Conservation (phyloP, 2,329 filamentous ascomycete genomes). For the Aspergillus fischeri region DNA sequence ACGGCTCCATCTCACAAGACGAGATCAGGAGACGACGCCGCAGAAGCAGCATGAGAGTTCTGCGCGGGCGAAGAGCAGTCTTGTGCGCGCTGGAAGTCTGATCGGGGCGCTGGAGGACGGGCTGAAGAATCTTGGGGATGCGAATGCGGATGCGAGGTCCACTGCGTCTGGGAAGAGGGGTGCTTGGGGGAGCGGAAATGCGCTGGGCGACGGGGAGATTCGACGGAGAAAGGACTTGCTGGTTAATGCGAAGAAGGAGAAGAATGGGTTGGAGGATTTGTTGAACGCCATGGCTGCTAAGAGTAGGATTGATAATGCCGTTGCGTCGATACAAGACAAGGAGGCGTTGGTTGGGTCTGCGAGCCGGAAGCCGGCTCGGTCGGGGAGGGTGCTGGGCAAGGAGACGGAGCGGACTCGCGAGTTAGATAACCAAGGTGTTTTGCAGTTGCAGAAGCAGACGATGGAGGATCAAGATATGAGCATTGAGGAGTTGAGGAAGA, state of each 20-base stretch:
- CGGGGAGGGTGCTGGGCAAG: conserved; percentile 48
- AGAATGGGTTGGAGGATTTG: conserved; percentile 58
- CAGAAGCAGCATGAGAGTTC: conserved; percentile 60
- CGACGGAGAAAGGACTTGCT: conserved; percentile 56
- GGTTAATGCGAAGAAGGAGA: conserved; percentile 55
- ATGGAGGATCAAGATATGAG: conserved; percentile 60
- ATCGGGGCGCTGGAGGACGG: conserved; percentile 56
- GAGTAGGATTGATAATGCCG: conserved; percentile 41
- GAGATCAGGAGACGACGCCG: conserved; percentile 57
- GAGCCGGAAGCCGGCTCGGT: conserved; percentile 33
- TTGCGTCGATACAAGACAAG: conserved; percentile 46
- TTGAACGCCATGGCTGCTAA: conserved; percentile 56
- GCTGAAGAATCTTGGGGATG: conserved; percentile 40
- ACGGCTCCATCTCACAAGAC: conserved; percentile 53
- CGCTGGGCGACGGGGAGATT: conserved; percentile 58
- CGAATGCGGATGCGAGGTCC: conserved; percentile 24
- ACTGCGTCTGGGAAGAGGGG: conserved; percentile 24
- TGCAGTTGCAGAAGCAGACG: conserved; percentile 60
- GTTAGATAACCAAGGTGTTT: conserved; percentile 60
- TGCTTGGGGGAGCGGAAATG: conserved; percentile 24
- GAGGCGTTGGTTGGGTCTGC: conserved; percentile 37
- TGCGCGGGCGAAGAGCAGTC: conserved; percentile 56
- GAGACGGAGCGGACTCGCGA: conserved; percentile 61
- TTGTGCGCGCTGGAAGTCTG: conserved; percentile 54
- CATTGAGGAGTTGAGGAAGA: conserved; percentile 55